These are phyloP conservation scores for Creolimax fragrantissima DNA, from an alignment of 78 protist genomes.

Conservation along the genomic window DNA sequence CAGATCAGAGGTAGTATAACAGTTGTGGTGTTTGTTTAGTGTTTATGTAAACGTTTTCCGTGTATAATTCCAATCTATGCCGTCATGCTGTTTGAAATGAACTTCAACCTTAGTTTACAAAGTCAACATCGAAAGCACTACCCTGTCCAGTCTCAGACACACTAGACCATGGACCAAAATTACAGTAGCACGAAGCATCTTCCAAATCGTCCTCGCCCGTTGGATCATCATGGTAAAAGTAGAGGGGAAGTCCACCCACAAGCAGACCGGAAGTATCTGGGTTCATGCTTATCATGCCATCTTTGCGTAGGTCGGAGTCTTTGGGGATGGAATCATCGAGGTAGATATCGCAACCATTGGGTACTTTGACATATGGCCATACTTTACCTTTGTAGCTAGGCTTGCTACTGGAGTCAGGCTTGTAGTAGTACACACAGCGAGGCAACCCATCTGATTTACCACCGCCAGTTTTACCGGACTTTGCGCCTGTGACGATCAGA, in stretches of 20 bases:
- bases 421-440: not conserved
- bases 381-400: not conserved
- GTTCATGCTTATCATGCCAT: not conserved
- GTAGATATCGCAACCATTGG: not conserved
- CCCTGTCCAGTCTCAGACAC: not conserved
- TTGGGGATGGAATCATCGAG: not conserved
- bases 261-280: not conserved
- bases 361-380: not conserved
- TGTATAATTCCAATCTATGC: too few species aligned
- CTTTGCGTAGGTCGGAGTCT: not conserved
- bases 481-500: not conserved
- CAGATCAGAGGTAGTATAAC: too few species aligned
- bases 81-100: too few species aligned
- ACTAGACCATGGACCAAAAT: not conserved
- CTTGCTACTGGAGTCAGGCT: not conserved
- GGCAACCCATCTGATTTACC: not conserved
- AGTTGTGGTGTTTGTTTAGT: too few species aligned
- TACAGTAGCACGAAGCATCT: not conserved
- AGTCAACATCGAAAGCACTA: not conserved
- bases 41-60: too few species aligned
- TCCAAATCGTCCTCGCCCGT: not conserved
- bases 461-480: not conserved
- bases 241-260: not conserved
- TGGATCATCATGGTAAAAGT: not conserved
- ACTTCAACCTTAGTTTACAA: too few species aligned